A percentile compares a stretch with the other conserved stretches of the same genome.
phyloP scores from a whole-genome alignment of 257 asterid genomes.

The Solanum sejunctum region DNA sequence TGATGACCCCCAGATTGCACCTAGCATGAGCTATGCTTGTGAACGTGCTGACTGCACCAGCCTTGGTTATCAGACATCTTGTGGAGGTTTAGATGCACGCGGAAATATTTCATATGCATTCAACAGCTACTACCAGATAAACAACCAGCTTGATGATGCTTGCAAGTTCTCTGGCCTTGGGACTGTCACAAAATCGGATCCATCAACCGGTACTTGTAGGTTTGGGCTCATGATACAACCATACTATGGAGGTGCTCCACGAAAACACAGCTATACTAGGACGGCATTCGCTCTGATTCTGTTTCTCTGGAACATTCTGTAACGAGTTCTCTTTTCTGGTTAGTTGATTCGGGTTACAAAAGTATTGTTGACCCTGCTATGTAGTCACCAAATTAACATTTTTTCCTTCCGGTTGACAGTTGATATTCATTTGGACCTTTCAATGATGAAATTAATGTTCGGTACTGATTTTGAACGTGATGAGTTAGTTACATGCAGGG shows the following conservation, averaged over 20 bases:
- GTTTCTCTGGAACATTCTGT: background rate
- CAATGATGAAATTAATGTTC: background rate
- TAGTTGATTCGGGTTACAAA: background rate
- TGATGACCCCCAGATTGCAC: slow-evolving; percentile 3
- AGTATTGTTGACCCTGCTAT: background rate
- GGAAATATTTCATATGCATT: slow-evolving; percentile 3
- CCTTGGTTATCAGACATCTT: slow-evolving; percentile 1
- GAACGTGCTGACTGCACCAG: background rate
- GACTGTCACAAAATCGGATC: slow-evolving; percentile 1
- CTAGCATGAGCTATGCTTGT: slow-evolving; percentile 5
- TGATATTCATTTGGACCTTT: background rate
- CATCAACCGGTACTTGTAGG: background rate
- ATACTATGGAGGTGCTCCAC: background rate
- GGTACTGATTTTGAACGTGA: background rate
- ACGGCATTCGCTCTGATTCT: background rate
- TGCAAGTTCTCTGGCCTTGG: background rate
- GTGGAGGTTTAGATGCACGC: background rate
- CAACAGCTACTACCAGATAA: slow-evolving; percentile 4
- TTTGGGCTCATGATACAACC: background rate
- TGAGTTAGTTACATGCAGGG: background rate
- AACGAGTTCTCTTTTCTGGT: background rate
- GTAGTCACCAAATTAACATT: background rate
- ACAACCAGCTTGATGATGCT: slow-evolving; percentile 4
- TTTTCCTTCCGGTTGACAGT: background rate
- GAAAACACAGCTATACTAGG: background rate